Conservation (phyloP, 805 yeast species). For the Candida mattraensis region DNA sequence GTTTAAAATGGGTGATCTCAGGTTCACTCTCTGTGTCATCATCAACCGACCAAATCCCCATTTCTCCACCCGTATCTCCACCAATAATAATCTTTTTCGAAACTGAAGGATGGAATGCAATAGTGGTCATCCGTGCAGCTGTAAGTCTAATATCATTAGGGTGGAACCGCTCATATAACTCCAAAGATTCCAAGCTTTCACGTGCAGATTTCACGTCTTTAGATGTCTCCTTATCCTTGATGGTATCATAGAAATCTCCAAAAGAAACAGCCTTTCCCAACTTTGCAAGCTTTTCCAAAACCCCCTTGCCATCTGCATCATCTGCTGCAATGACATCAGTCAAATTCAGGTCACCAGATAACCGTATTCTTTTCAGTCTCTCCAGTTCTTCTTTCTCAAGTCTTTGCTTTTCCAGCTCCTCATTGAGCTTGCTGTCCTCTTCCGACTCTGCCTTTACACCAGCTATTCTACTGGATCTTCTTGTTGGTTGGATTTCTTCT, state of each 20-base stretch:
- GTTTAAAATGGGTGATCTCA: constrained; percentile 61
- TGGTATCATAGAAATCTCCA: constrained; percentile 67
- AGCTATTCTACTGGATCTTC: constrained; percentile 78
- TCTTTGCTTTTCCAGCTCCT: constrained; percentile 37
- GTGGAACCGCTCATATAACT: constrained; percentile 54
- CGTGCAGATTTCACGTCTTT: constrained; percentile 49
- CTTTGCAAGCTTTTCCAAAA: constrained; percentile 34
- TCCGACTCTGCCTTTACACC: constrained; percentile 51
- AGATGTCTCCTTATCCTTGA: constrained; percentile 39
- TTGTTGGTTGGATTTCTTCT: constrained; percentile 48
- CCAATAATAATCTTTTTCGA: constrained; percentile 67
- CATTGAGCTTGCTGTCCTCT: constrained; percentile 48
- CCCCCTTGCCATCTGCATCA: constrained; percentile 32
- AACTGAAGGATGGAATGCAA: constrained; percentile 73
- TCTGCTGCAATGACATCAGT: constrained; percentile 51
- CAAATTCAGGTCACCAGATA: constrained; percentile 65
- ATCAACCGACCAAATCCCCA: constrained; percentile 86
- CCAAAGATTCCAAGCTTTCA: constrained; percentile 50
- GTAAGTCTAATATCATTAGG: constrained; percentile 73
- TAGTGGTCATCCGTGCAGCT: constrained; percentile 68
- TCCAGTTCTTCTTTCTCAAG: constrained; percentile 33
- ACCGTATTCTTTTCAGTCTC: constrained; percentile 56
- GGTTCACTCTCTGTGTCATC: constrained; percentile 41
- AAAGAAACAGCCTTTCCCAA: constrained; percentile 57
- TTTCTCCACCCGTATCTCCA: constrained; percentile 85